phyloP scores from a whole-genome alignment of 1,139 yeast genomes.

The Yamadazyma jaroonii region DNA sequence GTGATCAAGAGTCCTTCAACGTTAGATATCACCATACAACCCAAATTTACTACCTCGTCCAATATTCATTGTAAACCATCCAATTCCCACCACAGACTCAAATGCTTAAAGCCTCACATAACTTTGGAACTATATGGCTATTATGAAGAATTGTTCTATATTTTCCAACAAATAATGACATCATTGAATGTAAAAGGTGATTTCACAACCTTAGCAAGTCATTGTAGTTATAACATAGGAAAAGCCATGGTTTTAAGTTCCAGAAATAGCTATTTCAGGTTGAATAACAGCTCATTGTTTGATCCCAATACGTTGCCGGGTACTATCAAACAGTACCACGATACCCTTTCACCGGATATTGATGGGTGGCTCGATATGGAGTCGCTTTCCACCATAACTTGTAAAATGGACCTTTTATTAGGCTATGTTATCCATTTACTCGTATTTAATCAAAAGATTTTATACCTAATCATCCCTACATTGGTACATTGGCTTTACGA shows the following conservation, averaged over 20 bases:
- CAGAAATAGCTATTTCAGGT: slow-evolving; percentile 31
- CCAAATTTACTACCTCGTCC: background rate
- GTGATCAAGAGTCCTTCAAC: slow-evolving; percentile 10
- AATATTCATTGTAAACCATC: slow-evolving; percentile 17
- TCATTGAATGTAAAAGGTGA: slow-evolving; percentile 8
- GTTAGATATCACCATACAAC: background rate
- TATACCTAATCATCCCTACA: slow-evolving; percentile 33
- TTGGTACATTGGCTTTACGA: slow-evolving; percentile 39
- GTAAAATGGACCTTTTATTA: slow-evolving; percentile 24
- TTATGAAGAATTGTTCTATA: slow-evolving; percentile 29
- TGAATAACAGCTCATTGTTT: slow-evolving; percentile 32
- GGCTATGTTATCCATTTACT: slow-evolving; percentile 37
- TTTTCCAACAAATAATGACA: slow-evolving; percentile 23
- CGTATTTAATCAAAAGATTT: slow-evolving; percentile 25
- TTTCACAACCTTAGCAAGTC: slow-evolving; percentile 18
- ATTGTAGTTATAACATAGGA: slow-evolving; percentile 33
- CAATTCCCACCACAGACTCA: slow-evolving; percentile 24
- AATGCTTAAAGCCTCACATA: slow-evolving; percentile 22
- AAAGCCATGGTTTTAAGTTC: slow-evolving; percentile 32
- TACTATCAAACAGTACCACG: slow-evolving; percentile 19
- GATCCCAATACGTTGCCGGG: slow-evolving; percentile 28
- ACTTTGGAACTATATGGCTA: slow-evolving; percentile 24
- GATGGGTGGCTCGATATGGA: slow-evolving; percentile 39
- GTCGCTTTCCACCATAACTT: slow-evolving; percentile 21
- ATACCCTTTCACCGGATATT: slow-evolving; percentile 29